Evolutionary conservation across 768 basidiomycete genomes (phyloP).

Genomic region (Termitomyces sp.): DNA sequence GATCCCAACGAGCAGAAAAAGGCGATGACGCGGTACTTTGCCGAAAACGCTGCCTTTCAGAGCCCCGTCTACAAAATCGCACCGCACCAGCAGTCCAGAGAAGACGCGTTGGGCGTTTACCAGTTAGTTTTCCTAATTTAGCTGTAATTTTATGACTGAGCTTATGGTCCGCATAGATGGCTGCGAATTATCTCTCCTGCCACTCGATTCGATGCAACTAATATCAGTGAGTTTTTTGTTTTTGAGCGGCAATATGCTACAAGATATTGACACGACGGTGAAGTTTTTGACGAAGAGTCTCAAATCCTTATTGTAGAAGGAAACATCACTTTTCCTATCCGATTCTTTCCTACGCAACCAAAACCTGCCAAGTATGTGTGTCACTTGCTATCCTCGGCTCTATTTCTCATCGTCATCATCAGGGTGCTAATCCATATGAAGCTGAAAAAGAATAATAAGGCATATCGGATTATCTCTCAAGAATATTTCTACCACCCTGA

Average conservation of each 20-base stretch:
- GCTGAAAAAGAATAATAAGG: constrained; percentile 40
- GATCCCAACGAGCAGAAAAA: constrained; percentile 50
- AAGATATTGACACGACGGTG: background rate
- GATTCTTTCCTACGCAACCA: constrained; percentile 43
- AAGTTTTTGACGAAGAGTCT: constrained; percentile 49
- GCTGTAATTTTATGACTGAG: background rate
- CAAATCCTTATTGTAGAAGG: constrained; percentile 50
- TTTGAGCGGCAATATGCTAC: background rate
- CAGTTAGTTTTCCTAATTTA: constrained; percentile 36
- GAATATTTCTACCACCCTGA: constrained; percentile 44
- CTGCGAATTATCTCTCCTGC: constrained; percentile 61
- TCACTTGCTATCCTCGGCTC: background rate
- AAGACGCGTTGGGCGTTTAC: constrained; percentile 54
- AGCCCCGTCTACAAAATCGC: constrained; percentile 57
- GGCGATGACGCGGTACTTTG: constrained; percentile 49
- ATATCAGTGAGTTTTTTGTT: constrained; percentile 37
- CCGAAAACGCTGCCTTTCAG: constrained; percentile 52
- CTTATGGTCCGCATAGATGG: constrained; percentile 39
- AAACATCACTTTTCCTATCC: constrained; percentile 53
- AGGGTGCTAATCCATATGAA: constrained; percentile 52
- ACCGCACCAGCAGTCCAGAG: constrained; percentile 49
- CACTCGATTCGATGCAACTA: constrained; percentile 39
- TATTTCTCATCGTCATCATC: background rate
- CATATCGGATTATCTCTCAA: constrained; percentile 49
- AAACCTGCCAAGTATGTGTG: constrained; percentile 43